A percentile compares a stretch with the other conserved stretches of the same genome.
Conservation (phyloP, 495 filamentous ascomycete species). For the Immersiella caudata region DNA sequence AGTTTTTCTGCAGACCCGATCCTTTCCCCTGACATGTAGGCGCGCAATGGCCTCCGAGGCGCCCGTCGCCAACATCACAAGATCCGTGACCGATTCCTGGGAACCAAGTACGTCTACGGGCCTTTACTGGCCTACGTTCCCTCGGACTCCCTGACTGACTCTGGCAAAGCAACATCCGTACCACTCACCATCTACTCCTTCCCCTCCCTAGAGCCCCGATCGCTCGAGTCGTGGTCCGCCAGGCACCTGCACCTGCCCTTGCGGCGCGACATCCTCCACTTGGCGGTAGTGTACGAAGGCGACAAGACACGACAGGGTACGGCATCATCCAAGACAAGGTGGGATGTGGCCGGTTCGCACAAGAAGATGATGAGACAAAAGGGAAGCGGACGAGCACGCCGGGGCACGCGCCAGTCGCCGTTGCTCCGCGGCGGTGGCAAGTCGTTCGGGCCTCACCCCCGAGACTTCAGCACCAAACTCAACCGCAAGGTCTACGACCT, state of each 20-base stretch:
- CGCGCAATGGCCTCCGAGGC: conserved; percentile 83
- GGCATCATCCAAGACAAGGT: conserved; percentile 80
- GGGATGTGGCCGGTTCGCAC: conserved; percentile 78
- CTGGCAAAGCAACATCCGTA: conserved; percentile 57
- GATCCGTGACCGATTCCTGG: conserved; percentile 38
- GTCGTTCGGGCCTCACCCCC: conserved; percentile 79
- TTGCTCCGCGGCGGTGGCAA: conserved; percentile 86
- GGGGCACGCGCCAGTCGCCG: conserved; percentile 79
- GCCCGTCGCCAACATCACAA: conserved; percentile 47
- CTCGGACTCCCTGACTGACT: conserved; percentile 22
- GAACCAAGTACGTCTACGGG: conserved; percentile 29
- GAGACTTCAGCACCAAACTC: conserved; percentile 84
- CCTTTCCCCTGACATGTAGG: conserved; percentile 34
- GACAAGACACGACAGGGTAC: conserved; percentile 86
- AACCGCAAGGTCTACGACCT: conserved; percentile 92
- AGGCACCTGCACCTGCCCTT: conserved; percentile 84
- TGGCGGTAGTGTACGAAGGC: conserved; percentile 90
- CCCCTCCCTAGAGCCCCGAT: conserved; percentile 82
- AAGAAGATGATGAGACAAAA: conserved; percentile 83
- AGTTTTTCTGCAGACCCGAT: conserved; percentile 23
- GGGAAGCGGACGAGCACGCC: conserved; percentile 76
- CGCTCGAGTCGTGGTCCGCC: conserved; percentile 75
- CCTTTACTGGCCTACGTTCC: conserved; percentile 22
- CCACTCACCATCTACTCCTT: conserved; percentile 86
- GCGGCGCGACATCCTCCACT: conserved; percentile 89